Conservation (phyloP, 2,329 filamentous ascomycete species). For the Alternaria longipes region DNA sequence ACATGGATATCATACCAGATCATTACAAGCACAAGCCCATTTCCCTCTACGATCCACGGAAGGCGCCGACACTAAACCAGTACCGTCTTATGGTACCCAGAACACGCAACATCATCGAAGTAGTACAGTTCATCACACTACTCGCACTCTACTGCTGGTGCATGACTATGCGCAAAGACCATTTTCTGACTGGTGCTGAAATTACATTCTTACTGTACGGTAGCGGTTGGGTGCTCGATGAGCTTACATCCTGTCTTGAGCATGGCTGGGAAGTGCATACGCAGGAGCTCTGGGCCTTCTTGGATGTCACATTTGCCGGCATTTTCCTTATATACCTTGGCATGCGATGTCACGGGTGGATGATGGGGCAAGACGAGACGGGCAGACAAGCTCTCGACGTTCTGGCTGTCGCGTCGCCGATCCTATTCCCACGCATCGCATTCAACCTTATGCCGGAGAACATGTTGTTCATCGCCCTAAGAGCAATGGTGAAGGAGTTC, state of each 20-base stretch:
- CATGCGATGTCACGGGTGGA: conserved; percentile 72
- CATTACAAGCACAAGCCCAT: conserved; percentile 87
- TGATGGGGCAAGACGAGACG: conserved; percentile 57
- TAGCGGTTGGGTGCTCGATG: conserved; percentile 80
- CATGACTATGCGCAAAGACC: conserved; percentile 74
- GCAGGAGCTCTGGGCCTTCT: conserved; percentile 87
- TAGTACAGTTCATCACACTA: conserved; percentile 75
- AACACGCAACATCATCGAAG: conserved; percentile 78
- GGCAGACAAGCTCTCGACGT: conserved; percentile 78
- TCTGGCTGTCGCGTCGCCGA: conserved; percentile 79
- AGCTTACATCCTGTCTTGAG: conserved; percentile 78
- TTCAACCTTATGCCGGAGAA: conserved; percentile 87
- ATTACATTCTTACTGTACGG: conserved; percentile 76
- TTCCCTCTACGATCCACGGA: conserved; percentile 78
- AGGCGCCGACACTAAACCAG: conserved; percentile 80
- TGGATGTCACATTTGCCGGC: conserved; percentile 79
- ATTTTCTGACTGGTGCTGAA: conserved; percentile 66
- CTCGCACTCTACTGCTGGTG: conserved; percentile 74
- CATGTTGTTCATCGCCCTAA: conserved; percentile 80
- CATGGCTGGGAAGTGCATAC: conserved; percentile 84
- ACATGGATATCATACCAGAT: conserved; percentile 85
- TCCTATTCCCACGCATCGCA: conserved; percentile 79
- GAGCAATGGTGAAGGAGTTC: conserved; percentile 88
- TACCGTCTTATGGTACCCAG: conserved; percentile 85
- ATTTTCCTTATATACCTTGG: conserved; percentile 76